Percentiles rank a stretch among this genome's conserved stretches.
These are phyloP conservation scores for Cryphonectria parasitica DNA, from an alignment of 2,329 filamentous ascomycete genomes.

Conservation along the genomic window DNA sequence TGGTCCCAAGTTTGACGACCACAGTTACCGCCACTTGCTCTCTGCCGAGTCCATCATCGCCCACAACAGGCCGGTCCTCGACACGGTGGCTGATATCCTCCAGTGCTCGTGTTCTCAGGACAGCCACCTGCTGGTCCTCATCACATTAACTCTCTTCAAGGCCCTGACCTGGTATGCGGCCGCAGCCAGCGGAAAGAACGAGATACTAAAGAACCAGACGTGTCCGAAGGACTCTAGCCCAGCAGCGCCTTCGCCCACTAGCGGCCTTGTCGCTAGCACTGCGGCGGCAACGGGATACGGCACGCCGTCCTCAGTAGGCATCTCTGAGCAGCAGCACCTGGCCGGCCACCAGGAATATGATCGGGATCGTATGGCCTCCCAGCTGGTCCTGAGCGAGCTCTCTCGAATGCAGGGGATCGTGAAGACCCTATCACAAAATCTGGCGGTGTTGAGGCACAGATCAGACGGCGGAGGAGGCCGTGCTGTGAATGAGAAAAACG, in stretches of 20 bases:
- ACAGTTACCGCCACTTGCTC: neutral
- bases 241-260: neutral
- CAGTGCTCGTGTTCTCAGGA: neutral
- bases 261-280: neutral
- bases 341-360: neutral
- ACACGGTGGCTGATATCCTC: neutral
- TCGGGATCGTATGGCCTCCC: neutral
- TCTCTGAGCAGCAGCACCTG: neutral
- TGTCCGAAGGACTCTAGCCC: neutral
- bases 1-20: neutral
- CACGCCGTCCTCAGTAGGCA: neutral
- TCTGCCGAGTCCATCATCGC: neutral
- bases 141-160: neutral
- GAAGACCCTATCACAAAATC: neutral
- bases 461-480: neutral
- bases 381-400: neutral
- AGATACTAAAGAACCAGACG: neutral
- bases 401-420: neutral
- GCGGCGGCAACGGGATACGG: too few species aligned
- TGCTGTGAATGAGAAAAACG: neutral
- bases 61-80: neutral
- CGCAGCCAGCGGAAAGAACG: neutral
- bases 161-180: neutral
- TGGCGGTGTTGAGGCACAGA: neutral
- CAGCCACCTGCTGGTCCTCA: neutral